Evolutionary conservation across 768 basidiomycete genomes (phyloP), one percentile per base, ranked within the genome.

Genomic region (Mrakia blollopis): DNA sequence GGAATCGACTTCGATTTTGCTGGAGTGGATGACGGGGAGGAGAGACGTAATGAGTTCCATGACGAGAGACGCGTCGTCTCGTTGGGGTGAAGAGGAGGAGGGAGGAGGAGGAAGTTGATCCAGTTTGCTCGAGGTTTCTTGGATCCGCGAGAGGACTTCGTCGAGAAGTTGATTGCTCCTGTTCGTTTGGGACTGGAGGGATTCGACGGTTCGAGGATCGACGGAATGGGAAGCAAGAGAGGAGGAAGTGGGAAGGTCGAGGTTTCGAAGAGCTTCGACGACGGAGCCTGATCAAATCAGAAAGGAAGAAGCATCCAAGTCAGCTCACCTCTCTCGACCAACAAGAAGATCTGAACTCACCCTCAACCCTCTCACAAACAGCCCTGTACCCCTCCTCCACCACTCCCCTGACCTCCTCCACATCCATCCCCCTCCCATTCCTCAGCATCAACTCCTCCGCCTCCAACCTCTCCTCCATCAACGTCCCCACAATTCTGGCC

Each of bases 311-410:
- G 47, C 47, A 18, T 50, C 47, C 3, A 16, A 11, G 69, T 71
- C 69, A 52, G 47, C 44, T 23, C 41, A 16, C 11, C 41, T 5
- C 13, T n/a, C 3, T 3, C 16, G 41, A 69, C n/a, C 32, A 0
- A 37, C n/a, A 41, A 25, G 50, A 32, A 18, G 25, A 11, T 1
- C 3, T 7, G 32, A 11, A 61, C 57, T 23, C 14, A 74, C 73
- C 73, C 23, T 74, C 73, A 2, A 65, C 30, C 4, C 73, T 61
- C 63, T 74, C 73, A 62, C 73, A 74, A 9, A 74, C 73, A 9
- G 63, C 73, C 21, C 73, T 41, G 62, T 67, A 74, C 8, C 73
- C 73, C 10, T 74, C 73, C 62, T 74, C 73, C 28, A 74, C 60
- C 7, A 39, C 62, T 0, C 44, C 28, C 9, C 44, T 39, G 16